Percentiles rank a stretch among this genome's conserved stretches.
Evolutionary conservation across 495 filamentous ascomycete species (phyloP).

Genomic region (Daldinia bambusicola): DNA sequence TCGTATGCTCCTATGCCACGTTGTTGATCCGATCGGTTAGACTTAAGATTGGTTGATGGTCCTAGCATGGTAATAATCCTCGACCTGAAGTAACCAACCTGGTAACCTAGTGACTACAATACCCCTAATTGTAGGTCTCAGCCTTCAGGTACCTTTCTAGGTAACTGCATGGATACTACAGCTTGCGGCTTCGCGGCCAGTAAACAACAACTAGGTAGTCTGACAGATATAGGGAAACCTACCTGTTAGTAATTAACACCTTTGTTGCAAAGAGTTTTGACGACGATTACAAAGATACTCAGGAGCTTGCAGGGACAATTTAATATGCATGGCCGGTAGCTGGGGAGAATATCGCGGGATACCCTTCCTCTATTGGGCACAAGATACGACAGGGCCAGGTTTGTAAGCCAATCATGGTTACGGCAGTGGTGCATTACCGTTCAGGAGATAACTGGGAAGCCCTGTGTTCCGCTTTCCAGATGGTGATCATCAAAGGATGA

Average conservation of each 20-base stretch:
- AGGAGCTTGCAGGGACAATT: neutral
- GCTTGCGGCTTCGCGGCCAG: too few relatives aligned
- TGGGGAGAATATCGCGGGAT: slow-evolving; percentile 23
- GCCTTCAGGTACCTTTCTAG: neutral
- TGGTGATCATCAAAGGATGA: slow-evolving; percentile 36
- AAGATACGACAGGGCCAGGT: slow-evolving; percentile 28
- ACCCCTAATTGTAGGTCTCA: slow-evolving; percentile 23
- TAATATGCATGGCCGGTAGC: slow-evolving; percentile 25
- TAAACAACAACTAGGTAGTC: too few relatives aligned
- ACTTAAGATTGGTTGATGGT: slow-evolving; percentile 30
- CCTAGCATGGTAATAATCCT: slow-evolving; percentile 31
- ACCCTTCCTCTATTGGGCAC: slow-evolving; percentile 15
- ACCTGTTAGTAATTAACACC: too few relatives aligned
- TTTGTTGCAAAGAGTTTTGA: slow-evolving; percentile 35
- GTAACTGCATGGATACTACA: too few relatives aligned
- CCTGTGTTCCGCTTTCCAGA: slow-evolving; percentile 28
- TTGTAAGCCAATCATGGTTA: slow-evolving; percentile 15
- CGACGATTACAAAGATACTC: slow-evolving; percentile 16
- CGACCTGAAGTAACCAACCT: slow-evolving; percentile 10
- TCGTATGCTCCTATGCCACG: slow-evolving; percentile 41
- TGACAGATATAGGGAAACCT: too few relatives aligned
- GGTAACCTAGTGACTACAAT: neutral
- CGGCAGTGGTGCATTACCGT: slow-evolving; percentile 8
- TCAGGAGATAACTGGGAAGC: slow-evolving; percentile 23
- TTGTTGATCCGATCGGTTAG: slow-evolving; percentile 35